Base-by-base conservation (phyloP, 208 protist genomes). In the Trypanosoma grayi region DNA sequence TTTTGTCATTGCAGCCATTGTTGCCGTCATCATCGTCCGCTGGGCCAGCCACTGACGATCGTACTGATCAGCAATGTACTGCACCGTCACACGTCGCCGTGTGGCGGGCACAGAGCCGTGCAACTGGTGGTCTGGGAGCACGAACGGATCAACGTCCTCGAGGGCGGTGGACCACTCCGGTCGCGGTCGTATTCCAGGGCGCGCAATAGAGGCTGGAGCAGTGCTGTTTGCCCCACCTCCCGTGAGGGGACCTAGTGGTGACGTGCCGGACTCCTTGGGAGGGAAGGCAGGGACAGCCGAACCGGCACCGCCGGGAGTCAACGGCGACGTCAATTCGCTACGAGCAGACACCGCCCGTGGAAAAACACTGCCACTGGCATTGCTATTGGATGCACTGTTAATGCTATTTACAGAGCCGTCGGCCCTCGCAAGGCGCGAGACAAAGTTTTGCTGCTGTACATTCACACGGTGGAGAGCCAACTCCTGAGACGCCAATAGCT, bases 51-150 rank as follows among this genome's bases (percentile, higher is more conserved):
- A 92, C 18, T 55, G 68, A 20, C 63, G 62, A 70, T 92, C 85
- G 56, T 83, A 75, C 11, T 66, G 53, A 60, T 92, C 85, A 4
- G 79, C 75, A 43, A 85, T 80, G 61, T 93, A 90, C 1, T 58
- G 59, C 14, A 67, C 59, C 9, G 11, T 41, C 20, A 73, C 52
- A 37, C 27, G 22, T 24, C 45, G 50, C 18, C 46, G 40, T 30
- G 52, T 73, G 33, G 20, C 39, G 41, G 40, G 57, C 34, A 25
- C 2, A n/a, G 67, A 66, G 2, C 40, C 47, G 16, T 71, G 70
- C n/a, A 93, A 59, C 13, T 50, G 36, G 18, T 70, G 40, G 0
- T 37, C 22, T 27, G 66, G 67, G 7, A 89, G 58, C 8, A 51
- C 52, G 45, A 85, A 92, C 0, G 58, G 27, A 2, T 68, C 64